Base-by-base conservation (phyloP, 2,329 filamentous ascomycete species). In the Microdochium trichocladiopsis region DNA sequence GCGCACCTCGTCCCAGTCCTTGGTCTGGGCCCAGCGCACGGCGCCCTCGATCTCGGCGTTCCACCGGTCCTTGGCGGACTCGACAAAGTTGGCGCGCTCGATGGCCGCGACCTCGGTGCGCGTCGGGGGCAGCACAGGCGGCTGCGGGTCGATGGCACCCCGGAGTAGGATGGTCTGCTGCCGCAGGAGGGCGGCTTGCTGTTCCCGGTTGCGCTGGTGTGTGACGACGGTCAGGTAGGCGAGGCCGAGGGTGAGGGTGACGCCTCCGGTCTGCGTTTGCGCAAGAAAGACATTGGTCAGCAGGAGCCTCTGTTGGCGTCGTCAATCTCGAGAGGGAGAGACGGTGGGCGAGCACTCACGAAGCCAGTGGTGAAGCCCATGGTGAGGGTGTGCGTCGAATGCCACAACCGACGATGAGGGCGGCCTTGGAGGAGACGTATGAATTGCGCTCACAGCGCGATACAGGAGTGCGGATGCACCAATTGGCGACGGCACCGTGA, bases 351-450 rank as follows among this genome's bases (percentile, higher is more conserved):
- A 49, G 50, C 51, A 73, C 85, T 57, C 78, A 91, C 88, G 67
- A 91, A 88, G 60, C 88, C 87, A 43, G 83, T 78, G 58, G 81
- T 78, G 75, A 90, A 89, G 64, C 87, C 86, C 87, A 90, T 90
- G 59, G 53, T 71, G 56, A 53, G 52, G 37, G 56, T 57, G 41
- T 37, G 33, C 16, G 36, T 4, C 22, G 41, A 18, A 21, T 45
- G 11, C 21, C 41, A 45, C 41, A 18, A 16, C 22, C n/a, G n/a
- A n/a, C n/a, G n/a, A n/a, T n/a, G n/a, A n/a, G n/a, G n/a, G n/a
- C n/a, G n/a, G n/a, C n/a, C n/a, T n/a, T n/a, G n/a, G n/a, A n/a
- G n/a, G n/a, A n/a, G n/a, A n/a, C n/a, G n/a, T n/a, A n/a, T n/a
- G 41, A 18, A 45, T 5, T 45, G 41, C 41, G 41, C 41, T 45